Evolutionary conservation across 495 filamentous ascomycete species (phyloP), one percentile per base, ranked within the genome.

Genomic region (Niebla homalea): DNA sequence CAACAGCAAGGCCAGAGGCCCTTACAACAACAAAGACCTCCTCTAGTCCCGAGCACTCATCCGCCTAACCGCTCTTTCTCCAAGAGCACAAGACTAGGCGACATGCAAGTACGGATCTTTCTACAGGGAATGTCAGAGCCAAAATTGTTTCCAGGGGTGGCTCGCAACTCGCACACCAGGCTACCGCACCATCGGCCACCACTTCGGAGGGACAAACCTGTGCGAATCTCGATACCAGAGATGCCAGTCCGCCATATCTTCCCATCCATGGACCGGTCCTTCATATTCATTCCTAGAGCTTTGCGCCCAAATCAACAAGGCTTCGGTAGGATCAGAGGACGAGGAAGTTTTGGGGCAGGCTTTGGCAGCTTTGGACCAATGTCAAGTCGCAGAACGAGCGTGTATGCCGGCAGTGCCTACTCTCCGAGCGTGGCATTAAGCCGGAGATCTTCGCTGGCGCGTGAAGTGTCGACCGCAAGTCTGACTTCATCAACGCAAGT

Each of bases 251-350:
- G 85, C 40, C 96, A 95, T 63, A 90, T 96, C 38, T 95, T 90
- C 64, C 92, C 92, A 6, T 79, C 85, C 11, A 74, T 74, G 43
- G 88, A 94, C 48, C 76, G 92, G 49, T 96, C 92, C 0, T 99
- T 99, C 61, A 93, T 97, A 56, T 99, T 99, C 66, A 99, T 99
- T 50, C 92, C 92, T 16, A 76, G 92, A 58, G 90, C 92, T 15
- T 75, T 93, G 65, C 77, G 92, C 57, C 93, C 93, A 37, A 95
- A 93, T 63, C 87, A 92, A 60, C 85, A 92, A 67, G 79, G 81
- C 16, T 80, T 81, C 51, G 73, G 83, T 35, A 81, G 87, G 43
- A 74, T 78, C 22, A 70, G 81, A 23, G 75, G 74, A 32, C 78
- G 84, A 57, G 81, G 83, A 25, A 77, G 83, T 45, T 83, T 85